Evolutionary conservation across 495 filamentous ascomycete species (phyloP).

Genomic region (Lophium mytilinum): DNA sequence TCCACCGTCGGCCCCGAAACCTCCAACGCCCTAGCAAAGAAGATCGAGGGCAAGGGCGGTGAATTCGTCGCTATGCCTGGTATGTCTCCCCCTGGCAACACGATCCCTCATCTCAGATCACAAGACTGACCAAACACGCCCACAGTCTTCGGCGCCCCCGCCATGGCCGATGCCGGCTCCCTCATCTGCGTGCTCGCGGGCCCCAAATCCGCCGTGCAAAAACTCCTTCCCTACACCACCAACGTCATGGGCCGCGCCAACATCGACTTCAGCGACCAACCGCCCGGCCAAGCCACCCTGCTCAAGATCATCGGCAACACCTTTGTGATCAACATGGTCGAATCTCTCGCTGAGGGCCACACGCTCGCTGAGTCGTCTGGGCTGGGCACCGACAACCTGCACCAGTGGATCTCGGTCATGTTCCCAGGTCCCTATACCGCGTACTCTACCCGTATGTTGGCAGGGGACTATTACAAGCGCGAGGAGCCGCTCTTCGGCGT

Average conservation of each 20-base stretch:
- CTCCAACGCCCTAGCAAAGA: conserved; percentile 52
- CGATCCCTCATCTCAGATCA: neutral
- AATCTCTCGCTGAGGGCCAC: conserved; percentile 66
- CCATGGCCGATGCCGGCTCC: conserved; percentile 66
- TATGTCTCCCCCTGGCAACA: conserved; percentile 8
- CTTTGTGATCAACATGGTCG: conserved; percentile 77
- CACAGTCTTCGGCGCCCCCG: conserved; percentile 69
- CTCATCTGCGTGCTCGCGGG: conserved; percentile 75
- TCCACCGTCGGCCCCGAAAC: conserved; percentile 85
- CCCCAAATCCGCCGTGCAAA: conserved; percentile 48
- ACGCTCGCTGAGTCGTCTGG: conserved; percentile 74
- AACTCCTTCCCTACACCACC: conserved; percentile 63
- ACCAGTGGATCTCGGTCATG: conserved; percentile 58
- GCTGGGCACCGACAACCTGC: conserved; percentile 59
- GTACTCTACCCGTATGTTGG: conserved; percentile 65
- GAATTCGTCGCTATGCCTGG: conserved; percentile 69
- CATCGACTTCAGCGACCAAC: conserved; percentile 61
- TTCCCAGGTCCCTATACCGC: conserved; percentile 57
- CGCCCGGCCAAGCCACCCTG: conserved; percentile 48
- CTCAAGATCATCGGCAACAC: conserved; percentile 84
- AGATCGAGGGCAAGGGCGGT: conserved; percentile 49
- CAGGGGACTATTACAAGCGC: conserved; percentile 63
- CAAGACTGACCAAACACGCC: neutral
- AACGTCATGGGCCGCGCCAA: conserved; percentile 67
- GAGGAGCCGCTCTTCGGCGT: conserved; percentile 80